Evolutionary conservation across 2,329 filamentous ascomycete species (phyloP).

Genomic region (Catunica adiposa): DNA sequence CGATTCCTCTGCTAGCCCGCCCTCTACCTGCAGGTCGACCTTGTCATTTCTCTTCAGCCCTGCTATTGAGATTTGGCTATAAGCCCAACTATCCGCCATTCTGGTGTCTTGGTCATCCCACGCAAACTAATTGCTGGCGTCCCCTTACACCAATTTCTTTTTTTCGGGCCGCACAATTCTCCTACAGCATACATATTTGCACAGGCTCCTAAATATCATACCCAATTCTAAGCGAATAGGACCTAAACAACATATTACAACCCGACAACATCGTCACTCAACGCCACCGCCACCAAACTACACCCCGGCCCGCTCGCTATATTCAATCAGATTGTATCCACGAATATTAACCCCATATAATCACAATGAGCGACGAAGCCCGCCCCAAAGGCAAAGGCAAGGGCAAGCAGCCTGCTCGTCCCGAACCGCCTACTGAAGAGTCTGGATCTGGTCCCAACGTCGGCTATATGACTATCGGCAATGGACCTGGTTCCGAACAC

Average conservation of each 20-base stretch:
- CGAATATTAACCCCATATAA: background rate
- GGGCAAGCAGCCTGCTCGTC: conserved; percentile 29
- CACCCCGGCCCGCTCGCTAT: background rate
- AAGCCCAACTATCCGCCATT: too few species aligned
- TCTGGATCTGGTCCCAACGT: conserved; percentile 16
- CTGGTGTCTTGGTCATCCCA: too few species aligned
- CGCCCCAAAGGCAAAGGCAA: conserved; percentile 23
- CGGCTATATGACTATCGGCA: conserved; percentile 77
- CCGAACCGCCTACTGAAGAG: conserved; percentile 18
- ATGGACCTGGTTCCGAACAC: conserved; percentile 57
- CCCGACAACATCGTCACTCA: too few species aligned
- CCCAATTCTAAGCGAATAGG: too few species aligned
- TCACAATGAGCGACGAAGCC: conserved; percentile 8
- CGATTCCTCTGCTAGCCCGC: background rate
- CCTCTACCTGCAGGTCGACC: background rate
- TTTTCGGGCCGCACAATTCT: too few species aligned
- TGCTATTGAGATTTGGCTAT: background rate
- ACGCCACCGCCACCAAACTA: background rate
- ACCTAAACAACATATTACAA: too few species aligned
- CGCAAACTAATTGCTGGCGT: too few species aligned
- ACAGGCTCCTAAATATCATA: too few species aligned
- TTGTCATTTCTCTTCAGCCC: background rate
- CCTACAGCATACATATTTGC: too few species aligned
- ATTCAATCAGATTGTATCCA: background rate
- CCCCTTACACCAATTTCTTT: background rate